These are phyloP conservation scores for Exophiala xenobiotica DNA, from an alignment of 2,329 filamentous ascomycete species.

Conservation along the genomic window DNA sequence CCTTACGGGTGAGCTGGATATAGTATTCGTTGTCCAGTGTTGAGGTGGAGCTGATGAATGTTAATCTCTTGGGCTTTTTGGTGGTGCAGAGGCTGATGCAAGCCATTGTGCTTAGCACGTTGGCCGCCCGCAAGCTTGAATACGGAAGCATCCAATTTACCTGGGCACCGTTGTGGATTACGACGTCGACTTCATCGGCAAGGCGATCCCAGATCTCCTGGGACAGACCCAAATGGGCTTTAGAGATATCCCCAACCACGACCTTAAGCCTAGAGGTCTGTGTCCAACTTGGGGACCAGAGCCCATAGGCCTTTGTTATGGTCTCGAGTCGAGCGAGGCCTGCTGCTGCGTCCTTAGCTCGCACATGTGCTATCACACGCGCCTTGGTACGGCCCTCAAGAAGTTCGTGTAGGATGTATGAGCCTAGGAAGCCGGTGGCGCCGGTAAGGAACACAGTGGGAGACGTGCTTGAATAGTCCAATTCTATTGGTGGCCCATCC, in stretches of 20 bases:
- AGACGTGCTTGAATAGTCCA: too few relatives aligned
- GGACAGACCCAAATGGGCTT: slow-evolving; percentile 71
- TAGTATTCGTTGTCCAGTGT: slow-evolving; percentile 82
- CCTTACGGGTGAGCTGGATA: slow-evolving; percentile 63
- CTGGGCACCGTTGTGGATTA: slow-evolving; percentile 79
- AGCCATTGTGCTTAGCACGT: slow-evolving; percentile 80
- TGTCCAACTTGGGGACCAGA: slow-evolving; percentile 71
- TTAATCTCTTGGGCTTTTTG: slow-evolving; percentile 75
- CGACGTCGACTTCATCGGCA: slow-evolving; percentile 64
- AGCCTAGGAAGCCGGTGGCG: slow-evolving; percentile 84
- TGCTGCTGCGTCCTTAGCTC: slow-evolving; percentile 61
- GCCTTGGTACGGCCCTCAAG: slow-evolving; percentile 58
- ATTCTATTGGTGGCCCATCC: too few relatives aligned
- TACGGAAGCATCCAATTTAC: slow-evolving; percentile 82
- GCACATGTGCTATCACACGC: slow-evolving; percentile 73
- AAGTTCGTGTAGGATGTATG: slow-evolving; percentile 74
- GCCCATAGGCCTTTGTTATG: slow-evolving; percentile 71
- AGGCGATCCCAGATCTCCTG: slow-evolving; percentile 65
- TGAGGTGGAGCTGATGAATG: slow-evolving; percentile 79
- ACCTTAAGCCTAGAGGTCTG: slow-evolving; percentile 67
- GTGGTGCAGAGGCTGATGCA: slow-evolving; percentile 71
- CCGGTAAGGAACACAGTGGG: slow-evolving; percentile 86
- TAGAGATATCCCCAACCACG: slow-evolving; percentile 71
- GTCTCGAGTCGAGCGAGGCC: slow-evolving; percentile 65
- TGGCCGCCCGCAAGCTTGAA: slow-evolving; percentile 66